Base-by-base conservation (phyloP, 768 basidiomycete genomes). In the Termitomyces sp. region DNA sequence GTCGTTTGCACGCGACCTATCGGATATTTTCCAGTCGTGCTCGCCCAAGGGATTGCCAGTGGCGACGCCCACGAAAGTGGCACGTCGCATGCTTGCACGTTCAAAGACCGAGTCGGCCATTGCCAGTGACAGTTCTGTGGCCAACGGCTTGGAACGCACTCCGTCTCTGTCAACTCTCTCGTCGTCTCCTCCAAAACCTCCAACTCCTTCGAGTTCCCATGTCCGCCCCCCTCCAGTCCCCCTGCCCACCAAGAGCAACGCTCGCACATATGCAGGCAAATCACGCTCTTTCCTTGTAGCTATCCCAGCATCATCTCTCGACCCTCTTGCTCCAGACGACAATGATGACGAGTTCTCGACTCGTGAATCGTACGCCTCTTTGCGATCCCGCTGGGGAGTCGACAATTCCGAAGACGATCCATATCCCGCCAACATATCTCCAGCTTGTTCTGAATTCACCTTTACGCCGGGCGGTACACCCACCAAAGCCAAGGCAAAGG, bases 231-330 rank as follows among this genome's bases (percentile, higher is more conserved):
- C 65, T 48, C 64, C 67, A 26, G 56, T 64, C n/a, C 65, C 71
- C 8, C 60, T 70, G 45, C 55, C 67, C 30, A 68, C 73, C 15
- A 53, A 44, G 17, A 33, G 31, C 41, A 73, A 76, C 45, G 76
- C 82, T 3, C 78, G 81, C 41, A 92, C 89, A 3, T 92, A 92
- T 63, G 85, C 86, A 3, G 87, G 87, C 23, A 77, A 77, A 57
- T 88, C 86, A 23, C 87, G 90, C n/a, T 91, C 90, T 4, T 92
- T 89, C 70, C 80, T 92, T 15, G 78, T 89, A 10, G 72, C 82
- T 17, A 68, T 91, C 10, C 82, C 86, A 11, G 67, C 67, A 19
- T 65, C 61, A 61, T 68, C 49, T 64, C 60, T 70, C 50, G 54
- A 64, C 41, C 23, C 66, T 53, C 53, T 66, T 42, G 55, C 55